These are phyloP conservation scores for Plenodomus biglobosus DNA, from an alignment of 2,329 filamentous ascomycete genomes.

Conservation along the genomic window DNA sequence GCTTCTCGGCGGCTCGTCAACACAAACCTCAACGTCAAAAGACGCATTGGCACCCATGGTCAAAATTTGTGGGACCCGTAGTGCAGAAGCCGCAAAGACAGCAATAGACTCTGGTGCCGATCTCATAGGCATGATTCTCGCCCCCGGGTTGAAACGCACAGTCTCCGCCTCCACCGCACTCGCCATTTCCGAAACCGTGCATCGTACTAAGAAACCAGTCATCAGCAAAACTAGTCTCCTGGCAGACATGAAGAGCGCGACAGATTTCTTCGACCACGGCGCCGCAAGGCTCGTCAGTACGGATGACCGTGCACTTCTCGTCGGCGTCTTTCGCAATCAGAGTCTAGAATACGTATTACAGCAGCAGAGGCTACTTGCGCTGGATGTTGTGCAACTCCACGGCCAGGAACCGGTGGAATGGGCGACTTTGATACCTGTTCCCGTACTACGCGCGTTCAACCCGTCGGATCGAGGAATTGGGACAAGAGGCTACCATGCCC, in stretches of 20 bases:
- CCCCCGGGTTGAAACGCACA: slow-evolving; percentile 75
- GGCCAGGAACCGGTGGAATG: slow-evolving; percentile 91
- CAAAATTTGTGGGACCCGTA: slow-evolving; percentile 94
- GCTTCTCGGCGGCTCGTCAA: slow-evolving; percentile 65
- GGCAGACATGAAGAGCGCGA: slow-evolving; percentile 43
- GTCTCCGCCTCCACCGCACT: slow-evolving; percentile 77
- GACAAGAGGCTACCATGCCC: slow-evolving; percentile 74
- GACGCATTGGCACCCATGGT: slow-evolving; percentile 58
- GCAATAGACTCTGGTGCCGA: slow-evolving; percentile 88
- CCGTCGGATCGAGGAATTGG: slow-evolving; percentile 73
- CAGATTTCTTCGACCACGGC: slow-evolving; percentile 72
- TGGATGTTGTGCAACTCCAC: slow-evolving; percentile 92
- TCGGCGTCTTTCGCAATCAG: slow-evolving; percentile 94
- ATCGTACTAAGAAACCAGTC: slow-evolving; percentile 51
- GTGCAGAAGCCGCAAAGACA: slow-evolving; percentile 73
- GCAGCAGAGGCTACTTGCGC: slow-evolving; percentile 71
- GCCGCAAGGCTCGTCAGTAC: slow-evolving; percentile 50
- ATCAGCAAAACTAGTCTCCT: slow-evolving; percentile 23
- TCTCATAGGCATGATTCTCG: slow-evolving; percentile 89
- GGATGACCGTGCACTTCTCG: slow-evolving; percentile 70
- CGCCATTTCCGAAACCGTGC: slow-evolving; percentile 78
- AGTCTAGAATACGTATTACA: slow-evolving; percentile 78
- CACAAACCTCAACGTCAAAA: slow-evolving; percentile 11
- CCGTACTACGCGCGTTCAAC: slow-evolving; percentile 83
- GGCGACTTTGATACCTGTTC: slow-evolving; percentile 84